These are phyloP conservation scores for Globisporangium yorkense DNA, from an alignment of 352 stramenopile species.

Conservation along the genomic window DNA sequence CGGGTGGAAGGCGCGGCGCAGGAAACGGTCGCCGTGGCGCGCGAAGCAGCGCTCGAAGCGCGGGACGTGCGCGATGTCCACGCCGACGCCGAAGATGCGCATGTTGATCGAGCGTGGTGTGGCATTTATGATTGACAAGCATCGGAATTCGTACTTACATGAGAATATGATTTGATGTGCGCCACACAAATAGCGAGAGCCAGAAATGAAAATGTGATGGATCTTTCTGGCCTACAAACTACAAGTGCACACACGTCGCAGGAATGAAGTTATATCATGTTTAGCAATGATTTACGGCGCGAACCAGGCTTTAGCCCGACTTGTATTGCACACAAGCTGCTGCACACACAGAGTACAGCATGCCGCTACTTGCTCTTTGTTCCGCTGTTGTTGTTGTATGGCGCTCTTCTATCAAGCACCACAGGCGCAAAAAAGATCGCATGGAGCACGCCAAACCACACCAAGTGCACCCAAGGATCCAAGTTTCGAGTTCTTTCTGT, in stretches of 20 bases:
- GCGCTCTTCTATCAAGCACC: no score
- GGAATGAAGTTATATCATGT: neutral
- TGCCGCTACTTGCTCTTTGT: no score
- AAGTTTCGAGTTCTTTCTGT: neutral
- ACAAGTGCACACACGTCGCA: neutral
- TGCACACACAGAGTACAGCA: no score
- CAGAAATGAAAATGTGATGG: neutral
- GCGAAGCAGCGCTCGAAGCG: slow-evolving; percentile 47
- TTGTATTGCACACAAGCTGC: neutral
- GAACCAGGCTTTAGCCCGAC: no score
- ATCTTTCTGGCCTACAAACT: neutral
- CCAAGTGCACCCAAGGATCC: neutral
- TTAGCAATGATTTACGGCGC: neutral
- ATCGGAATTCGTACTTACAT: neutral
- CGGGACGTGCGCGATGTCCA: slow-evolving; percentile 59
- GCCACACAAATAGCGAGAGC: neutral
- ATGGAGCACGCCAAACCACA: neutral
- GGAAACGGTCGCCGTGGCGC: slow-evolving; percentile 58
- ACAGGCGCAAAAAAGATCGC: neutral
- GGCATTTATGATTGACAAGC: neutral
- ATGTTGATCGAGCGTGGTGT: slow-evolving; percentile 5
- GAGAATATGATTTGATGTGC: neutral
- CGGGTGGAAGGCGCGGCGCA: slow-evolving; percentile 56
- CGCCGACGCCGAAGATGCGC: slow-evolving; percentile 58
- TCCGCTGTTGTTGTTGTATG: no score